phyloP scores from a whole-genome alignment of 148 eudicot species.

The Chenopodium suecicum region DNA sequence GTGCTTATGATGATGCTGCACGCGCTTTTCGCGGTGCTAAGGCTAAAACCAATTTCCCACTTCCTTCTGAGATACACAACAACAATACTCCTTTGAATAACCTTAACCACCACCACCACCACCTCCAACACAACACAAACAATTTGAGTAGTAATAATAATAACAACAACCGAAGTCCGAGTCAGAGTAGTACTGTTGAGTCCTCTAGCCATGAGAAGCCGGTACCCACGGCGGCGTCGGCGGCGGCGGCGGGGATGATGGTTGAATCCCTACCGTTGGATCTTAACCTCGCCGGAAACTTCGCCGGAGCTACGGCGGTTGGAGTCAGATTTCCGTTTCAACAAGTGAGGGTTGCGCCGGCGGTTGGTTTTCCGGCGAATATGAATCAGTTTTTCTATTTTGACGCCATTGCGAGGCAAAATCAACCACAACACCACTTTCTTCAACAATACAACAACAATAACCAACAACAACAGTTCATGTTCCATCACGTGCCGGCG shows the following conservation, averaged over 20 bases:
- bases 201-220: constrained; percentile 37
- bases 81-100: neutral
- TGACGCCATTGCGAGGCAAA: constrained; percentile 17
- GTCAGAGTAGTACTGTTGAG: constrained; percentile 58
- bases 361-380: constrained; percentile 23
- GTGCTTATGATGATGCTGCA: constrained; percentile 82
- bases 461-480: constrained; percentile 6
- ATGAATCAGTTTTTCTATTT: constrained; percentile 29
- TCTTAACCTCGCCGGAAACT: constrained; percentile 35
- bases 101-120: neutral
- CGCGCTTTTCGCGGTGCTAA: constrained; percentile 65
- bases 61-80: constrained; percentile 16
- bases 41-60: constrained; percentile 64
- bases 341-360: neutral
- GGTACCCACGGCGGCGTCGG: constrained; percentile 13
- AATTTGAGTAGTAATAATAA: neutral
- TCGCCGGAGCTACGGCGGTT: neutral
- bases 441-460: neutral
- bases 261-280: constrained; percentile 35
- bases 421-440: constrained; percentile 1
- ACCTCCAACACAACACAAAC: neutral
- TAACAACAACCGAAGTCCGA: constrained; percentile 29
- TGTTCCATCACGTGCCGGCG: neutral
- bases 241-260: constrained; percentile 6
- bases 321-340: constrained; percentile 19